Evolutionary conservation across 331 rosid genomes (phyloP), one percentile per base, ranked within the genome.

Genomic region (Spiraea crenata): DNA sequence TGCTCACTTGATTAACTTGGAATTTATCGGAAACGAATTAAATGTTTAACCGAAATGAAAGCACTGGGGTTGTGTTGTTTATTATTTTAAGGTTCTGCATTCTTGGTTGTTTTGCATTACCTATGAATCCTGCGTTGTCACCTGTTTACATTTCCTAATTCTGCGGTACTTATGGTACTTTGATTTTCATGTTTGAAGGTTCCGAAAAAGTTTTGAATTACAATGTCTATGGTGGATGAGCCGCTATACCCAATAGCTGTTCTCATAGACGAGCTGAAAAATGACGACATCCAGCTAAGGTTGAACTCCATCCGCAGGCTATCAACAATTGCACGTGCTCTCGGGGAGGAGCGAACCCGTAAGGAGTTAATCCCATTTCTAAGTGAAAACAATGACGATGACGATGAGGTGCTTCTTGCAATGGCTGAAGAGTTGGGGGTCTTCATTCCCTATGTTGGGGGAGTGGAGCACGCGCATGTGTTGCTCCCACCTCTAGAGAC

Each of bases 391-490:
- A 93, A 90, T 57, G 98, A 93, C 3, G 98, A 93, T 0, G 98
- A 93, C 2, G 97, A 93, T 57, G 98, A 90, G 81, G 97, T 93
- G n/a, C 98, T 93, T 84, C 97, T 93, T 78, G 98, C 95, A 6
- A 91, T 93, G 97, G 97, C 96, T 0, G 98, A 90, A 71, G 98
- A 93, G 85, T 86, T 93, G 87, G 98, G 98, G 59, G 97, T 88
- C 59, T 90, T 93, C 74, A 77, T 87, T 81, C 96, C 98, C 11
- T 90, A 90, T 83, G 98, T 93, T 59, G 98, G 98, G 57, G 98
- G 98, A 62, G 97, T 90, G 74, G 98, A 93, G 62, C 88, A 89
- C 82, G 98, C 97, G 63, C 85, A 86, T 62, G 93, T 85, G 40
- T 74, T 93, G 85, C 89, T 93, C 25, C 96, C 96, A 34, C 96